These are phyloP conservation scores for Tylopilus plumbeoviolaceoides DNA, from an alignment of 768 basidiomycete species.

Conservation along the genomic window DNA sequence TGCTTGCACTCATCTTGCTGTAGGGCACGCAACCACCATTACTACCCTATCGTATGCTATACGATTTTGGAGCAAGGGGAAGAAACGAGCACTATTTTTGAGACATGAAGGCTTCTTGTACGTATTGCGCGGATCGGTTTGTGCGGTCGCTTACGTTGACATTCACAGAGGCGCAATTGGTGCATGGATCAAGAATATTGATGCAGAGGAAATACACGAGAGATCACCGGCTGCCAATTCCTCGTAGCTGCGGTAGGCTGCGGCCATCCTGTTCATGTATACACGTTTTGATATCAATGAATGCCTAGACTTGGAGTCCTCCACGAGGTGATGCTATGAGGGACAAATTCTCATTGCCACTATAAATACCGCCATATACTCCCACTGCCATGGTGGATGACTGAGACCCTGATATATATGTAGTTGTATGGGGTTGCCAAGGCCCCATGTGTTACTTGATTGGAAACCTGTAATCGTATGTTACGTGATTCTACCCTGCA, in stretches of 20 bases:
- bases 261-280: background rate
- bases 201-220: constrained; percentile 34
- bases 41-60: constrained; percentile 98
- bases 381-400: constrained; percentile 17
- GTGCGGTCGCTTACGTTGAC: background rate
- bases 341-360: constrained; percentile 17
- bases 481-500: constrained; percentile 19
- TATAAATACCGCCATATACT: constrained; percentile 25
- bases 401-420: constrained; percentile 8
- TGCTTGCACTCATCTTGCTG: constrained; percentile 8
- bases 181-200: constrained; percentile 97
- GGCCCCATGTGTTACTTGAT: constrained; percentile 2
- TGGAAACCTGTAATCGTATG: constrained; percentile 12
- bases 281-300: background rate
- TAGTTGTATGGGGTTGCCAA: constrained; percentile 9
- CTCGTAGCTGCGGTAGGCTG: constrained; percentile 9
- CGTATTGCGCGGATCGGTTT: constrained; percentile 33
- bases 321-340: constrained; percentile 28
- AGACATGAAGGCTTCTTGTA: constrained; percentile 97
- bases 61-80: constrained; percentile 98
- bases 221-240: constrained; percentile 1
- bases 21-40: constrained; percentile 95
- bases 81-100: constrained; percentile 92
- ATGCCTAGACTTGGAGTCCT: background rate
- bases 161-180: constrained; percentile 78